Evolutionary conservation across 139 green algal species (phyloP).

Genomic region (Gonium pectorale): DNA sequence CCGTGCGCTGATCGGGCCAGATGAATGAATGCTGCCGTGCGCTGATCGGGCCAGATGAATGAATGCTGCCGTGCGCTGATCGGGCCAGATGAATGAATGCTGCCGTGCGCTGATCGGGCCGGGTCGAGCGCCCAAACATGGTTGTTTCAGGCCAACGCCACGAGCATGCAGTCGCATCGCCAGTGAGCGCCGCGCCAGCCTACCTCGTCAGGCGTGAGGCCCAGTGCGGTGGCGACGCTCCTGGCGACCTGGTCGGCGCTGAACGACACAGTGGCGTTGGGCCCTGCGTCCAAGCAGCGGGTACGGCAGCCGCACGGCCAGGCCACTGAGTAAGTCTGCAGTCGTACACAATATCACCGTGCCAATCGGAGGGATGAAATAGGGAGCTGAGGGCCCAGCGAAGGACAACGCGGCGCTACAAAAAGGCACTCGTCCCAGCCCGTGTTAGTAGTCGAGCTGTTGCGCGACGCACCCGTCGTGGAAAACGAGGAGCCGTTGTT

Average conservation of each 20-base stretch:
- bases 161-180: neutral
- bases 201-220: neutral
- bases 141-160: neutral
- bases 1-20: too few species aligned
- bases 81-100: neutral
- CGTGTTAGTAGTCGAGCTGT: neutral
- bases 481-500: too few species aligned
- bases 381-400: too few species aligned
- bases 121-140: too few species aligned
- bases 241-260: neutral
- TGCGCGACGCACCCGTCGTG: too few species aligned
- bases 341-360: too few species aligned
- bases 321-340: too few species aligned
- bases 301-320: neutral
- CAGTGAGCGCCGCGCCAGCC: too few species aligned
- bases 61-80: neutral
- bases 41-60: neutral
- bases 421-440: too few species aligned
- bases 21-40: neutral
- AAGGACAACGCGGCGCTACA: too few species aligned
- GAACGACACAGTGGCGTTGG: neutral
- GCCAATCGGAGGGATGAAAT: too few species aligned
- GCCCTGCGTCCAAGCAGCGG: neutral
- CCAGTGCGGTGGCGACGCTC: conserved; percentile 6
- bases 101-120: neutral